These are phyloP conservation scores for Hansenula lynferdii DNA, from an alignment of 1,139 yeast genomes.

Conservation along the genomic window DNA sequence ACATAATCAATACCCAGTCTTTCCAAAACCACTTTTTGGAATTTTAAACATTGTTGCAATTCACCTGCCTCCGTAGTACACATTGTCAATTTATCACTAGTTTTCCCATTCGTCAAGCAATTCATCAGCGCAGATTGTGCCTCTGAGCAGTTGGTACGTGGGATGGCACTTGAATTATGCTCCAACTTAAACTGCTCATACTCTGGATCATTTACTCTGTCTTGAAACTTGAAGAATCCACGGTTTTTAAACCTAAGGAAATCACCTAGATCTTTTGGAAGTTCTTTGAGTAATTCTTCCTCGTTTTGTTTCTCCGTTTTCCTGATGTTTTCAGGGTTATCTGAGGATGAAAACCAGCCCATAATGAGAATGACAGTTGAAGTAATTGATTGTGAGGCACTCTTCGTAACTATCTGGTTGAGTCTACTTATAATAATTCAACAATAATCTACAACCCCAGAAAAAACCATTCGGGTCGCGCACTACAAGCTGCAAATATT, in stretches of 20 bases:
- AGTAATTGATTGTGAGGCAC: no score
- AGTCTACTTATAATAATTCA: no score
- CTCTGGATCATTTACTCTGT: background rate
- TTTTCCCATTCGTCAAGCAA: constrained; percentile 20
- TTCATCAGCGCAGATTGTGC: constrained; percentile 16
- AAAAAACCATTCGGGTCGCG: no score
- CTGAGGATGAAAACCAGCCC: no score
- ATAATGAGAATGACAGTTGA: no score
- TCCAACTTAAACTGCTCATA: background rate
- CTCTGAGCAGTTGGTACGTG: constrained; percentile 22
- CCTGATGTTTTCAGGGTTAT: no score
- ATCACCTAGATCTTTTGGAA: background rate
- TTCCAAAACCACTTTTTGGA: constrained; percentile 29
- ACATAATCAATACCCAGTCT: constrained; percentile 28
- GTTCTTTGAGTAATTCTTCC: background rate
- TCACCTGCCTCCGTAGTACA: constrained; percentile 14
- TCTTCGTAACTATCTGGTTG: no score
- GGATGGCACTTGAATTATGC: background rate
- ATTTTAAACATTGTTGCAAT: constrained; percentile 25
- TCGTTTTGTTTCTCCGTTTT: background rate
- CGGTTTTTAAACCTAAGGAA: background rate
- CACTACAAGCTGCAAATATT: no score
- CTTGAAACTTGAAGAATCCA: background rate
- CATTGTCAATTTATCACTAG: constrained; percentile 16
- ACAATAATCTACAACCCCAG: no score